Conservation (phyloP, 306 rosid genomes). For the Gynostemma pentaphyllum region DNA sequence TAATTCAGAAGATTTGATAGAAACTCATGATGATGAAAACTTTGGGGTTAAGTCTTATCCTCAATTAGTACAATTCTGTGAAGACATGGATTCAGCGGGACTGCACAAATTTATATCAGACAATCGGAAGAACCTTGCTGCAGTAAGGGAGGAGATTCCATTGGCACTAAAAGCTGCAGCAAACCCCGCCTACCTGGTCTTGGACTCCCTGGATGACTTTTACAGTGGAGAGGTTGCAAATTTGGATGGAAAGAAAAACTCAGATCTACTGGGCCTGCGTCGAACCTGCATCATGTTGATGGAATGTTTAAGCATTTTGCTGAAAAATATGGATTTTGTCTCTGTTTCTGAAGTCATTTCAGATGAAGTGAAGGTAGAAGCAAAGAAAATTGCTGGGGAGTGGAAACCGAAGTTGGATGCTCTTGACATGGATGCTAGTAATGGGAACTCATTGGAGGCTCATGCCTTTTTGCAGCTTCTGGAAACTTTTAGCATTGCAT, state of each 20-base stretch:
- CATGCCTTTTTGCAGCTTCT: conserved; percentile 97
- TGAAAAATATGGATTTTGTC: conserved; percentile 29
- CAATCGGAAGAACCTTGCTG: conserved; percentile 86
- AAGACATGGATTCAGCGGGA: conserved; percentile 84
- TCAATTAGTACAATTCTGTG: conserved; percentile 51
- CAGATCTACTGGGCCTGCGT: conserved; percentile 80
- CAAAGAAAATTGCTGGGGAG: conserved; percentile 66
- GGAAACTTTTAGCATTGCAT: conserved; percentile 66
- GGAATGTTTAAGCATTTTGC: conserved; percentile 80
- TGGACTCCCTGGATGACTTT: conserved; percentile 83
- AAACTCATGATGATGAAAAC: conserved; percentile 26
- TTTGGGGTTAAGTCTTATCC: conserved; percentile 56
- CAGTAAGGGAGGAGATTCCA: conserved; percentile 85
- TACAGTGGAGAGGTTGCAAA: conserved; percentile 48
- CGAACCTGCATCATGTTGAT: conserved; percentile 96
- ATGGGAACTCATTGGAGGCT: conserved; percentile 95
- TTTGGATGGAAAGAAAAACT: conserved; percentile 81
- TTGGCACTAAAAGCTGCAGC: conserved; percentile 69
- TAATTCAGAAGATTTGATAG: conserved; percentile 31
- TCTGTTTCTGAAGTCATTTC: conserved; percentile 45
- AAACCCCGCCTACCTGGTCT: conserved; percentile 68
- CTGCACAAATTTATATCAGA: conserved; percentile 93
- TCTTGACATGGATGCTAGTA: conserved; percentile 90
- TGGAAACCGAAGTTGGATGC: conserved; percentile 91
- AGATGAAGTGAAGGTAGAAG: conserved; percentile 53